Conservation (phyloP, 352 stramenopile genomes). For the Globisporangium irregulare region DNA sequence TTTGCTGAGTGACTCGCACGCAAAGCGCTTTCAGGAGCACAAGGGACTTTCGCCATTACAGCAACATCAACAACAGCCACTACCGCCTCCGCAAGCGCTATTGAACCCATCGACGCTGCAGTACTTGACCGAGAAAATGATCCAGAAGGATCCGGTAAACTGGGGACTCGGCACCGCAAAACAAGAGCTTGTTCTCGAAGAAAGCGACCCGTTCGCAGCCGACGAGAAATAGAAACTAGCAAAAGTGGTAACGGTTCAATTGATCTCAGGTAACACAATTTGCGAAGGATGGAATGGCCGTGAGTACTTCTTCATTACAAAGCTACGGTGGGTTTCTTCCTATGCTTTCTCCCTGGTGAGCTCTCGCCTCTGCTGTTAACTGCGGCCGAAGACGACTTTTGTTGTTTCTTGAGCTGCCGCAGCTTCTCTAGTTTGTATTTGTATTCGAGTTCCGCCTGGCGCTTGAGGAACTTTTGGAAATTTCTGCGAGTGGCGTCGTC, state of each 20-base stretch:
- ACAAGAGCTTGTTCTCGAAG: conserved; percentile 39
- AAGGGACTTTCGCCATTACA: conserved; percentile 20
- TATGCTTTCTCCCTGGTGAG: background rate
- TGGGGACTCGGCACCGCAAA: conserved; percentile 18
- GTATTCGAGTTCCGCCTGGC: conserved; percentile 47
- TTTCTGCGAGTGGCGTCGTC: conserved; percentile 17
- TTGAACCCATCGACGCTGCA: conserved; percentile 54
- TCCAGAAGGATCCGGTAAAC: conserved; percentile 34
- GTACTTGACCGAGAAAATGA: conserved; percentile 54
- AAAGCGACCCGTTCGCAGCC: conserved; percentile 12
- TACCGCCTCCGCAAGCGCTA: conserved; percentile 30
- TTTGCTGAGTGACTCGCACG: conserved; percentile 46
- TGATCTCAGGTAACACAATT: background rate
- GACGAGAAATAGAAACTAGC: conserved; percentile 34
- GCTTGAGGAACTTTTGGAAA: conserved; percentile 47
- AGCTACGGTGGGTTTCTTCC: conserved; percentile 5
- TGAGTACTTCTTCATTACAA: background rate
- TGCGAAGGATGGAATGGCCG: background rate
- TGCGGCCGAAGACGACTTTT: background rate
- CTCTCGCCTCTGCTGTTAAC: conserved; percentile 13
- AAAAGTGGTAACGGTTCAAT: background rate
- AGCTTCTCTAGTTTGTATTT: conserved; percentile 47
- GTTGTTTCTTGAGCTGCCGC: conserved; percentile 33
- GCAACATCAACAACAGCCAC: conserved; percentile 12
- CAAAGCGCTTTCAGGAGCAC: conserved; percentile 35